A percentile compares a stretch with the other conserved stretches of the same genome.
Evolutionary conservation across 139 green algal genomes (phyloP).

Genomic region (Limnomonas spitsbergensis): DNA sequence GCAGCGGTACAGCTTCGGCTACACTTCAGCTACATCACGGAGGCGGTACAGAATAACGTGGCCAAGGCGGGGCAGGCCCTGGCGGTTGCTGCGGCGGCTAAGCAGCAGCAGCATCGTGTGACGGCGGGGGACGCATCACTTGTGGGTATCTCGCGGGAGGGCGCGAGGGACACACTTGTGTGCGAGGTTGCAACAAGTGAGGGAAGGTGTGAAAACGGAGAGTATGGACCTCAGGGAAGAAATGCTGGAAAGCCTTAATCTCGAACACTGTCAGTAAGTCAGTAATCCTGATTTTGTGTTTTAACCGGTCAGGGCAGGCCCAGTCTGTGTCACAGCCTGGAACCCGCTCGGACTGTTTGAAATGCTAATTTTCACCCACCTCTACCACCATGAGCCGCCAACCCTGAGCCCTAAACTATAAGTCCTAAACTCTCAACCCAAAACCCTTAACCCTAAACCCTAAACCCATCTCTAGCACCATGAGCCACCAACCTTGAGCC

Average conservation of each 20-base stretch:
- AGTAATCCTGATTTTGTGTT: too few relatives aligned
- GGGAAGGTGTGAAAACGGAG: not conserved
- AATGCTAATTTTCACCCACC: too few relatives aligned
- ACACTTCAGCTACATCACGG: constrained; percentile 34
- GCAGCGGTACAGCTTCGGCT: constrained; percentile 31
- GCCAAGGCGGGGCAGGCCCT: not conserved
- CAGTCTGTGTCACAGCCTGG: too few relatives aligned
- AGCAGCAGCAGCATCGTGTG: not conserved
- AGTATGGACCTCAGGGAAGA: not conserved
- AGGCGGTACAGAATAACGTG: constrained; percentile 34
- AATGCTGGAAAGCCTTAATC: not conserved
- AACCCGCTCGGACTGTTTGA: too few relatives aligned
- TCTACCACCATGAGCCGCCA: too few relatives aligned
- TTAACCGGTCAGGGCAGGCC: too few relatives aligned
- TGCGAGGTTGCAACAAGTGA: not conserved
- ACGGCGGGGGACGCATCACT: not conserved
- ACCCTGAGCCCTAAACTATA: too few relatives aligned
- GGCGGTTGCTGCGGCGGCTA: not conserved
- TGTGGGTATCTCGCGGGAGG: not conserved
- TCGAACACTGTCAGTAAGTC: not conserved
- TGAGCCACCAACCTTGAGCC: too few relatives aligned
- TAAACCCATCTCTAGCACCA: too few relatives aligned
- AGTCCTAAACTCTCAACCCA: too few relatives aligned
- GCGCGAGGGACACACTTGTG: not conserved
- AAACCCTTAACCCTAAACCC: too few relatives aligned